Evolutionary conservation across 345 rosid genomes (phyloP).

Genomic region (Sonneratia caseolaris): DNA sequence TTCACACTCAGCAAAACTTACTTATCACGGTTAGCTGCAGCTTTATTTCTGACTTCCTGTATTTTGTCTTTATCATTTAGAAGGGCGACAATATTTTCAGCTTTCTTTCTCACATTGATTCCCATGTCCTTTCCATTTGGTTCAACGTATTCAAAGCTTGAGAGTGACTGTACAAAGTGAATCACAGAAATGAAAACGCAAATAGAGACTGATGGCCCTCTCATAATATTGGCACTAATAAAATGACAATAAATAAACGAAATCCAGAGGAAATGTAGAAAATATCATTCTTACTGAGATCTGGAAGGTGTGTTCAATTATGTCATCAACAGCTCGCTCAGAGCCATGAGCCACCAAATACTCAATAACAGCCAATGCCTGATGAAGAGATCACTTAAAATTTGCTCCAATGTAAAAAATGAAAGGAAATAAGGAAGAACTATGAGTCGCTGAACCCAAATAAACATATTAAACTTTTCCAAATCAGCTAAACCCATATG

Average conservation of each 20-base stretch:
- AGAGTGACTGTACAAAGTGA: constrained; percentile 51
- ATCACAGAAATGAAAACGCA: constrained; percentile 17
- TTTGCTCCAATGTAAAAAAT: neutral
- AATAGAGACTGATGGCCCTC: constrained; percentile 16
- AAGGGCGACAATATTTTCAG: constrained; percentile 63
- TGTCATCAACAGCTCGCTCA: constrained; percentile 96
- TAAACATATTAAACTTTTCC: neutral
- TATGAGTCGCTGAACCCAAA: neutral
- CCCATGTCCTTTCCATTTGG: constrained; percentile 93
- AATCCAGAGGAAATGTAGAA: neutral
- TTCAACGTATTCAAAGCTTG: constrained; percentile 92
- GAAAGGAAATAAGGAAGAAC: neutral
- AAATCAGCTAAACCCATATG: neutral
- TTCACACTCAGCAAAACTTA: constrained; percentile 20
- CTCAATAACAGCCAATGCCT: constrained; percentile 91
- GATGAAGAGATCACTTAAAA: constrained; percentile 9
- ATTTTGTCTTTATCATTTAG: constrained; percentile 80
- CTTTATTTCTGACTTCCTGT: constrained; percentile 81
- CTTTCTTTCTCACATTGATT: constrained; percentile 90
- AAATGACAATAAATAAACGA: constrained; percentile 1
- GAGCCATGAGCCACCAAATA: constrained; percentile 94
- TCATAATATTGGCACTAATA: neutral
- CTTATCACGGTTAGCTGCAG: constrained; percentile 88
- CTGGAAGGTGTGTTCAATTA: constrained; percentile 91
- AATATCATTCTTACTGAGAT: constrained; percentile 57